Evolutionary conservation across 257 asterid genomes (phyloP).

Genomic region (Ballota nigra): DNA sequence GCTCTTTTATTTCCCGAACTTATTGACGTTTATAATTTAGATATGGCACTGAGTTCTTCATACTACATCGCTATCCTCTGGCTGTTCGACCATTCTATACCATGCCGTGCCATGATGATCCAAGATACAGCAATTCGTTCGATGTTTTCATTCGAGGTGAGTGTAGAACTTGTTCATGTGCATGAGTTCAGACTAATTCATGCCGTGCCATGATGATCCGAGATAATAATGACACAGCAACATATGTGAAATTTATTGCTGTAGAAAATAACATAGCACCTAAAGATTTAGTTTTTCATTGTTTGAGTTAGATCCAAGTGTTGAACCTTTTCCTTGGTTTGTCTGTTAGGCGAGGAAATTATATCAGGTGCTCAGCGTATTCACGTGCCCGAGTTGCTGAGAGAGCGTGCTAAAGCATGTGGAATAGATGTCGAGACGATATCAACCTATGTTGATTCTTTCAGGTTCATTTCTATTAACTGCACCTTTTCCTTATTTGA

Average conservation of each 20-base stretch:
- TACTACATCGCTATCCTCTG: slow-evolving; percentile 84
- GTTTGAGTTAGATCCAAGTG: neutral
- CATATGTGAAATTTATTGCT: no score
- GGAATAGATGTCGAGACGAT: slow-evolving; percentile 79
- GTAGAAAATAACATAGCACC: neutral
- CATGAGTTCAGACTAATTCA: neutral
- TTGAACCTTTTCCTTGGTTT: slow-evolving; percentile 6
- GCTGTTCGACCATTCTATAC: slow-evolving; percentile 92
- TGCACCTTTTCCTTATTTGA: no score
- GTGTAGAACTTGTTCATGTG: neutral
- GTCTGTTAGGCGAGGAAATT: slow-evolving; percentile 74
- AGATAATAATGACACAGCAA: no score
- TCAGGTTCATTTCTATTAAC: slow-evolving; percentile 47
- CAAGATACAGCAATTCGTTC: slow-evolving; percentile 73
- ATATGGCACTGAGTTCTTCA: slow-evolving; percentile 91
- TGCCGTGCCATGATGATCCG: no score
- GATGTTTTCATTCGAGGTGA: slow-evolving; percentile 91
- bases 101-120: slow-evolving; percentile 77
- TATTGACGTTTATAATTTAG: slow-evolving; percentile 32
- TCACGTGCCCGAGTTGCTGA: slow-evolving; percentile 63
- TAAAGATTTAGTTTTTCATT: neutral
- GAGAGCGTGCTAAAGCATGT: slow-evolving; percentile 61
- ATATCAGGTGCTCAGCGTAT: slow-evolving; percentile 96
- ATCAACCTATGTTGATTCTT: slow-evolving; percentile 78
- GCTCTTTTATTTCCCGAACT: neutral